These are phyloP conservation scores for Escallonia rubra DNA, from an alignment of 129 eudicot genomes.

Conservation along the genomic window DNA sequence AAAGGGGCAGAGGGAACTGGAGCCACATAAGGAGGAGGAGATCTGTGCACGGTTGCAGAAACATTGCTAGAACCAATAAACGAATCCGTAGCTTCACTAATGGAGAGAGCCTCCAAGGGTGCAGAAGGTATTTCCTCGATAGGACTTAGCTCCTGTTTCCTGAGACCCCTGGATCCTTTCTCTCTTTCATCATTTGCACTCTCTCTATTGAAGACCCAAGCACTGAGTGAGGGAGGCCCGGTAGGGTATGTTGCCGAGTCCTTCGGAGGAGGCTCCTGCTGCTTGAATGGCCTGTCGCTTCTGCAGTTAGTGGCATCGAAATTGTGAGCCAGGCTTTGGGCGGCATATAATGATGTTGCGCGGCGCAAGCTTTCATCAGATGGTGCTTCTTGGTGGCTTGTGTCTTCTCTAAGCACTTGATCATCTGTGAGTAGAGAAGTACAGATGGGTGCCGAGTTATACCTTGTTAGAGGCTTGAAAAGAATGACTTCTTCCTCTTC, in stretches of 20 bases:
- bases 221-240: slow-evolving; percentile 95
- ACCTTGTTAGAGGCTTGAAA: slow-evolving; percentile 80
- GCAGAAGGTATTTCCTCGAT: slow-evolving; percentile 51
- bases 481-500: slow-evolving; percentile 97
- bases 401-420: slow-evolving; percentile 22
- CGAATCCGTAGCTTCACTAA: slow-evolving; percentile 27
- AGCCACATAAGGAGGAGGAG: slow-evolving; percentile 30
- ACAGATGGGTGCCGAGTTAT: slow-evolving; percentile 66
- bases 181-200: slow-evolving; percentile 35
- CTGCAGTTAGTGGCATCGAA: slow-evolving; percentile 13
- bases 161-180: slow-evolving; percentile 28
- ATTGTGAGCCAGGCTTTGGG: slow-evolving; percentile 27
- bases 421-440: slow-evolving; percentile 18
- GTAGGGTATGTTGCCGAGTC: slow-evolving; percentile 31
- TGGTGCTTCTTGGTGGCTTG: background rate
- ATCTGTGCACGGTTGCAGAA: slow-evolving; percentile 8
- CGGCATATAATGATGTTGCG: slow-evolving; percentile 49
- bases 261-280: slow-evolving; percentile 23
- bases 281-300: slow-evolving; percentile 21
- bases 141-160: slow-evolving; percentile 45
- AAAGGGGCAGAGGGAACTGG: slow-evolving; percentile 84
- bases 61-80: background rate
- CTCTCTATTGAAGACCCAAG: slow-evolving; percentile 66
- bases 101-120: slow-evolving; percentile 41
- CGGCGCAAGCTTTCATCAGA: slow-evolving; percentile 56